A percentile compares a stretch with the other conserved stretches of the same genome.
These are phyloP conservation scores for Hypomyces rosellus DNA, from an alignment of 2,329 filamentous ascomycete species.

Conservation along the genomic window DNA sequence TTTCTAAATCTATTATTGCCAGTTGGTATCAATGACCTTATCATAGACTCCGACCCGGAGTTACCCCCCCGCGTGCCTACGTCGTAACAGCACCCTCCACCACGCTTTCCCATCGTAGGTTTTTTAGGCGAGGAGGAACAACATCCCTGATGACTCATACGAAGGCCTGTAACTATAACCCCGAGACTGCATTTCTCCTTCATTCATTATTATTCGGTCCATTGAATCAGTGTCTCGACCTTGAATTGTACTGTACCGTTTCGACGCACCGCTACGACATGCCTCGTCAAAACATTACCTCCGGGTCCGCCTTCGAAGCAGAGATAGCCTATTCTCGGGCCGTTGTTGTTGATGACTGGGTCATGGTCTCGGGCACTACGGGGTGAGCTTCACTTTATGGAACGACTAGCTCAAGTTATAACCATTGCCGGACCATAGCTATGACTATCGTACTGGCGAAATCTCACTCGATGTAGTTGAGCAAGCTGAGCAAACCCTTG, in stretches of 20 bases:
- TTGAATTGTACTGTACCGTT: too few species aligned
- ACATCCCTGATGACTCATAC: too few species aligned
- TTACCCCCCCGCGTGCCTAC: too few species aligned
- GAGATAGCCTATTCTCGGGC: slow-evolving; percentile 51
- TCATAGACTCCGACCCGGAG: too few species aligned
- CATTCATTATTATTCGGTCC: neutral
- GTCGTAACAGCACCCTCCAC: too few species aligned
- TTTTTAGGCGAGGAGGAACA: too few species aligned
- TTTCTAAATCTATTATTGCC: too few species aligned
- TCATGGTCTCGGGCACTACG: slow-evolving; percentile 50
- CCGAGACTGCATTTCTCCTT: neutral
- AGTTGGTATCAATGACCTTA: too few species aligned
- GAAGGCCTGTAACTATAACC: too few species aligned
- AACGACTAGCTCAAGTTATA: neutral
- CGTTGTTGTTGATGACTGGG: slow-evolving; percentile 43
- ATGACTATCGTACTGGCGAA: slow-evolving; percentile 42
- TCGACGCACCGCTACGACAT: slow-evolving; percentile 17
- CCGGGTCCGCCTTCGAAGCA: slow-evolving; percentile 45
- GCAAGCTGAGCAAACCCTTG: slow-evolving; percentile 44
- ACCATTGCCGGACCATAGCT: slow-evolving; percentile 28
- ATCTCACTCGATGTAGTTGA: slow-evolving; percentile 40
- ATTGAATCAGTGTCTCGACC: too few species aligned
- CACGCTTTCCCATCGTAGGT: too few species aligned
- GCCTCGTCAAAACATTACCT: slow-evolving; percentile 38
- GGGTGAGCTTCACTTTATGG: slow-evolving; percentile 30